Conservation (phyloP, 1,139 yeast genomes). For the Arxiozyma bovina region DNA sequence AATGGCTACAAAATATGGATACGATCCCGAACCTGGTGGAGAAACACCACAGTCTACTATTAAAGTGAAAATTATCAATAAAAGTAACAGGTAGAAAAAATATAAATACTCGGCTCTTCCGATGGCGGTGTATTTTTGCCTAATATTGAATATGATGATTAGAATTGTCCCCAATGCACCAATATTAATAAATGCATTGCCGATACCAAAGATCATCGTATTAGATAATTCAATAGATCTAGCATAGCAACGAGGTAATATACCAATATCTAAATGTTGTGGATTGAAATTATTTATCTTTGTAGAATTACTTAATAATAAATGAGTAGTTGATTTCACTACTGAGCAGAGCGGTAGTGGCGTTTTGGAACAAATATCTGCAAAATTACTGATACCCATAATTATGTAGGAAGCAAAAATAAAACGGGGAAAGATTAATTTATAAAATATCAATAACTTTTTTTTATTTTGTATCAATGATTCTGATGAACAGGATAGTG, state of each 20-base stretch:
- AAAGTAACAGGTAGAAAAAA: constrained; percentile 54
- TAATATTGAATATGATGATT: constrained; percentile 68
- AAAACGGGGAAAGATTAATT: too few relatives aligned
- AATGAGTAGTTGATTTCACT: constrained; percentile 24
- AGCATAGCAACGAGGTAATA: constrained; percentile 73
- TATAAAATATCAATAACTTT: background rate
- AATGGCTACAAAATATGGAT: constrained; percentile 72
- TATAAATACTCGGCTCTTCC: constrained; percentile 81
- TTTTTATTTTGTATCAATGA: background rate
- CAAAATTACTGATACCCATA: constrained; percentile 63
- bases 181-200: constrained; percentile 77
- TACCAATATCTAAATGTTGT: constrained; percentile 37
- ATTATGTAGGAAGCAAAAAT: too few relatives aligned
- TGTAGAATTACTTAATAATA: constrained; percentile 20
- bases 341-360: constrained; percentile 65
- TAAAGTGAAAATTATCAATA: constrained; percentile 53
- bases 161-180: constrained; percentile 57
- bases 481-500: too few relatives aligned
- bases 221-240: constrained; percentile 81
- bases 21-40: constrained; percentile 70
- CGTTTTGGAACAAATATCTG: constrained; percentile 53
- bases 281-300: constrained; percentile 20
- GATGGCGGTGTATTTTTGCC: constrained; percentile 85
- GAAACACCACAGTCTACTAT: constrained; percentile 88
- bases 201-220: constrained; percentile 85